Conservation (phyloP, 768 basidiomycete species). For the Stropharia rugosoannulata region DNA sequence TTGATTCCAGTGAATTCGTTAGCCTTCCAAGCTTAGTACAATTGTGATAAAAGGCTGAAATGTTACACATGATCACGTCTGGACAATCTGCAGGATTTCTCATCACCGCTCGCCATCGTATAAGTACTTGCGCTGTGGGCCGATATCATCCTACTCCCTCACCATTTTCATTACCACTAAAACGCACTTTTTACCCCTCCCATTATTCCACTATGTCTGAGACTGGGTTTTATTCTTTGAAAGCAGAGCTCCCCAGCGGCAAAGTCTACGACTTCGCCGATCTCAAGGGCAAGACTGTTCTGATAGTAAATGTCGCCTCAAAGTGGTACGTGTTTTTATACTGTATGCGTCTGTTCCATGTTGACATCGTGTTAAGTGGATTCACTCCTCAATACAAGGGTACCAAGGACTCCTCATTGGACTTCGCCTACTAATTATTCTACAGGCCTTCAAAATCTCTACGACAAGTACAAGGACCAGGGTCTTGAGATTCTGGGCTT, state of each 20-base stretch:
- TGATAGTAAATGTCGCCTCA: conserved; percentile 79
- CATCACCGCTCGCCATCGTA: conserved; percentile 20
- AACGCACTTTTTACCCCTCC: not conserved
- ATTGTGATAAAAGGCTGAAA: not conserved
- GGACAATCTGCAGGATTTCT: conserved; percentile 26
- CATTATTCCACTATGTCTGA: conserved; percentile 30
- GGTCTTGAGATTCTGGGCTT: conserved; percentile 84
- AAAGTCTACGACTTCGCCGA: conserved; percentile 62
- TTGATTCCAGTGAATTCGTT: too few species aligned
- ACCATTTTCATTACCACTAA: conserved; percentile 1
- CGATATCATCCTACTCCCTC: not conserved
- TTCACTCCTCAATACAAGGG: conserved; percentile 83
- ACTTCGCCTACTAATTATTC: not conserved
- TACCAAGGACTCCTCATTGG: conserved; percentile 12
- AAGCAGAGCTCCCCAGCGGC: conserved; percentile 58
- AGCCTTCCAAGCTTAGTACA: too few species aligned
- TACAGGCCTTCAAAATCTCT: conserved; percentile 72
- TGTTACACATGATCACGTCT: conserved; percentile 23
- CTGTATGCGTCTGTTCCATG: not conserved
- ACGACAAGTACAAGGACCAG: conserved; percentile 79
- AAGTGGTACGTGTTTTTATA: conserved; percentile 48
- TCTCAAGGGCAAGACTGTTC: conserved; percentile 74
- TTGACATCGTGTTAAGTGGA: conserved; percentile 45
- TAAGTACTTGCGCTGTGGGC: conserved; percentile 15
- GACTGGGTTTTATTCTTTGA: conserved; percentile 63